Conservation (phyloP, 805 yeast species). For the Candida khao-thaluensis region DNA sequence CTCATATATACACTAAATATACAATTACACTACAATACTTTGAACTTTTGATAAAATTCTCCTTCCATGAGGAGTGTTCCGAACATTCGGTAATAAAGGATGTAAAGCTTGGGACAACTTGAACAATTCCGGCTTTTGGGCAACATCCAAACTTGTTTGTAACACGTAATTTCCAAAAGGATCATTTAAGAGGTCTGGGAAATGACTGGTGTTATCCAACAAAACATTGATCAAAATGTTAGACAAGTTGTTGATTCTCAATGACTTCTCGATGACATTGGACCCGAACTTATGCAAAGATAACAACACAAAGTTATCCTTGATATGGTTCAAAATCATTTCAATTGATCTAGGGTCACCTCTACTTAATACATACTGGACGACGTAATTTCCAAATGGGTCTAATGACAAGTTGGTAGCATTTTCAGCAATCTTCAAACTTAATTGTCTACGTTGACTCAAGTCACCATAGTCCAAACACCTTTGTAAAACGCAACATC, state of each 20-base stretch:
- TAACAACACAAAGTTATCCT: conserved; percentile 38
- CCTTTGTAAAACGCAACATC: conserved; percentile 95
- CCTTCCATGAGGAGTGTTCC: conserved; percentile 95
- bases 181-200: conserved; percentile 50
- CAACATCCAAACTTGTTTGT: conserved; percentile 59
- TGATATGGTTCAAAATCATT: conserved; percentile 36
- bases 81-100: conserved; percentile 75
- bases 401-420: conserved; percentile 75
- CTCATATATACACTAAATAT: conserved; percentile 12
- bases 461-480: conserved; percentile 86
- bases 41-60: conserved; percentile 73
- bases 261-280: conserved; percentile 56
- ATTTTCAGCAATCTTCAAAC: conserved; percentile 63
- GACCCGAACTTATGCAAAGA: conserved; percentile 64
- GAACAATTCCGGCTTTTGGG: conserved; percentile 49
- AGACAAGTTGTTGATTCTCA: conserved; percentile 47
- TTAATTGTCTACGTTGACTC: conserved; percentile 66
- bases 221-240: conserved; percentile 45
- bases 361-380: conserved; percentile 78
- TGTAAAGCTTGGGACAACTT: conserved; percentile 57
- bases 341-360: conserved; percentile 37
- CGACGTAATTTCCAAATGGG: conserved; percentile 96
- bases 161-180: conserved; percentile 60
- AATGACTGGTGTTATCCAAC: conserved; percentile 32
- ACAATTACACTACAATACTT: conserved; percentile 14